Evolutionary conservation across 495 filamentous ascomycete genomes (phyloP).

Genomic region (Parachaetomium inaequale): DNA sequence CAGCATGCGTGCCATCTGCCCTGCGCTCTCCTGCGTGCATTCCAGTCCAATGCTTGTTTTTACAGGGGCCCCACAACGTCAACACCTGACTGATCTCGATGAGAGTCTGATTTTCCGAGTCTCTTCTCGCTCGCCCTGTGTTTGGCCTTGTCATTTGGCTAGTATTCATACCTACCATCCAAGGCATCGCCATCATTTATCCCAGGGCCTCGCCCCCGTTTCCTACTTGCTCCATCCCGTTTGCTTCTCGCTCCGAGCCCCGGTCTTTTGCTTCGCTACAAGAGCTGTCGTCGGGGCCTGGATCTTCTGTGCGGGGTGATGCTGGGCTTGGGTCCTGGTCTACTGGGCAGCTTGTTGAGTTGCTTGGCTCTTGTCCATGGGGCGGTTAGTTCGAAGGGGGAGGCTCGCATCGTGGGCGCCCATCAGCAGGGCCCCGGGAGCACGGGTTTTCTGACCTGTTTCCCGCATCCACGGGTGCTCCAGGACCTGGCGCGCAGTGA

Average conservation of each 20-base stretch:
- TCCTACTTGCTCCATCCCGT: too few relatives aligned
- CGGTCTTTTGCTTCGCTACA: too few relatives aligned
- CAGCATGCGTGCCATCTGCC: not conserved
- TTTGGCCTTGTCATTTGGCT: not conserved
- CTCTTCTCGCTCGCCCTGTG: not conserved
- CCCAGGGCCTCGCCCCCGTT: too few relatives aligned
- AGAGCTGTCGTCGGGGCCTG: not conserved
- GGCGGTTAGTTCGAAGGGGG: not conserved
- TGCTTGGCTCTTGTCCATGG: not conserved
- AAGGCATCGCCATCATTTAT: too few relatives aligned
- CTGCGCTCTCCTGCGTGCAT: not conserved
- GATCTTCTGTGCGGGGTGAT: too few relatives aligned
- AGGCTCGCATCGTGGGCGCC: not conserved
- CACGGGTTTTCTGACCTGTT: not conserved
- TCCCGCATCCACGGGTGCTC: slow-evolving; percentile 8
- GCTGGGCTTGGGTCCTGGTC: too few relatives aligned
- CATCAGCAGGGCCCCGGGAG: not conserved
- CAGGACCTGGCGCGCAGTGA: slow-evolving; percentile 3
- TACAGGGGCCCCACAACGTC: not conserved
- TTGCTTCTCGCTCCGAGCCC: too few relatives aligned
- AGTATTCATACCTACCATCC: not conserved
- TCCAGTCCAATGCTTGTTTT: not conserved
- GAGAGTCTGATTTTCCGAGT: not conserved
- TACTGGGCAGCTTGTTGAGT: too few relatives aligned
- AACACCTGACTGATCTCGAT: not conserved